phyloP scores from a whole-genome alignment of 495 filamentous ascomycete species.

The Penicillium coprophilum region DNA sequence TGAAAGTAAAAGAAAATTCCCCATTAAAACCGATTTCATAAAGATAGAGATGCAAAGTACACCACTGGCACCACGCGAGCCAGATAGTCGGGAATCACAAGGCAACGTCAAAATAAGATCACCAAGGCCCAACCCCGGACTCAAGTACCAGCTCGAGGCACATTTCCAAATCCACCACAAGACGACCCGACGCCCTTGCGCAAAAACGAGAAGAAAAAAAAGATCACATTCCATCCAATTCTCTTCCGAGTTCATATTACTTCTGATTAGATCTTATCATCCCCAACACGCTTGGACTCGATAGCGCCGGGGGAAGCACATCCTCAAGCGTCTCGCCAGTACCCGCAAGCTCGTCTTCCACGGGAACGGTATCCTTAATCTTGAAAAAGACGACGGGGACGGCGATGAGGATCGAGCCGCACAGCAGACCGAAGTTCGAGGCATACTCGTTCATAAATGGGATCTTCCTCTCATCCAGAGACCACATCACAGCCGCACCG shows the following conservation, averaged over 20 bases:
- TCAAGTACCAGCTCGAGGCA: neutral
- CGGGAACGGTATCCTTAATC: conserved; percentile 65
- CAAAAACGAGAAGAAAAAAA: neutral
- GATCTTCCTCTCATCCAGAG: conserved; percentile 61
- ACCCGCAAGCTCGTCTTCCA: conserved; percentile 74
- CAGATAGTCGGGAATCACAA: neutral
- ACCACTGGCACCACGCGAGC: neutral
- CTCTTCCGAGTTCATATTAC: neutral
- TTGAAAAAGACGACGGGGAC: conserved; percentile 69
- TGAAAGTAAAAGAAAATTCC: neutral
- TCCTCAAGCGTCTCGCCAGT: conserved; percentile 74
- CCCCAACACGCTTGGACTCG: conserved; percentile 16
- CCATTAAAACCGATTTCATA: neutral
- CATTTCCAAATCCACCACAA: neutral
- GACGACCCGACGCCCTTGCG: neutral
- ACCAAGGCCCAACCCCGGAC: neutral
- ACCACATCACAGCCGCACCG: conserved; percentile 77
- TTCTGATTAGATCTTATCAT: conserved; percentile 12
- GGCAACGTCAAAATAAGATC: neutral
- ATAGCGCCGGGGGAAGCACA: conserved; percentile 42
- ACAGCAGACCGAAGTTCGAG: conserved; percentile 65
- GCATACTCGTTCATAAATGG: conserved; percentile 56
- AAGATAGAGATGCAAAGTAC: neutral
- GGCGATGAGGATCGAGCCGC: conserved; percentile 65
- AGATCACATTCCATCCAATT: neutral